These are phyloP conservation scores for Cyclotella cryptica DNA, from an alignment of 108 stramenopile species.

Conservation along the genomic window DNA sequence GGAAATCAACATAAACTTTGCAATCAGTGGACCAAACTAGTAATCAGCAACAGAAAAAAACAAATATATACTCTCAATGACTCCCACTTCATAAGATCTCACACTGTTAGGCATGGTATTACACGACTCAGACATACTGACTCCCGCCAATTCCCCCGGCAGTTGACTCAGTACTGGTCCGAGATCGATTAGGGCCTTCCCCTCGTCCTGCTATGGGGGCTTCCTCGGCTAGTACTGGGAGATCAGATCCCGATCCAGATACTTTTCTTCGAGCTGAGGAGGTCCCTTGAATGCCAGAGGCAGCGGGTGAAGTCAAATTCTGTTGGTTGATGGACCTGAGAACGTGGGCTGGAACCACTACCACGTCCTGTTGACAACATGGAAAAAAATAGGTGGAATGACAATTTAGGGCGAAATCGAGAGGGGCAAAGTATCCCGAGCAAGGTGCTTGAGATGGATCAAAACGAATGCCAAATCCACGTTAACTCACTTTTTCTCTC, in stretches of 20 bases:
- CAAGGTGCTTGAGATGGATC: no score
- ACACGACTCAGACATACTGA: conserved; percentile 22
- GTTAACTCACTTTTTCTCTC: conserved; percentile 22
- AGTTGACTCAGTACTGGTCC: conserved; percentile 24
- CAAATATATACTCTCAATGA: no score
- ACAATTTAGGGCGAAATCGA: neutral
- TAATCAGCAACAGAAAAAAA: no score
- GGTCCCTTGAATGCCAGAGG: neutral
- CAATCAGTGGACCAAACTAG: no score
- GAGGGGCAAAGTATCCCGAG: no score
- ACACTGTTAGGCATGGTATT: no score
- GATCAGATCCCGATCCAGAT: conserved; percentile 16
- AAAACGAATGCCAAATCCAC: no score
- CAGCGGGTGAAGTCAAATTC: neutral
- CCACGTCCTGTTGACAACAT: conserved; percentile 8
- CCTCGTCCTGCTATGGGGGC: neutral
- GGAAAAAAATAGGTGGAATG: neutral
- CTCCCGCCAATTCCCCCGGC: conserved; percentile 20
- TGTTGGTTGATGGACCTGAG: conserved; percentile 14
- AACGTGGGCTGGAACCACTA: conserved; percentile 18
- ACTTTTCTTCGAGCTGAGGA: conserved; percentile 12
- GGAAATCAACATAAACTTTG: no score
- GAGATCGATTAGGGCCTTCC: conserved; percentile 7
- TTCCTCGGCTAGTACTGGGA: conserved; percentile 12
- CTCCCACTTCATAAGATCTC: no score